Conservation (phyloP, 345 rosid genomes). For the Citrus hindsii region DNA sequence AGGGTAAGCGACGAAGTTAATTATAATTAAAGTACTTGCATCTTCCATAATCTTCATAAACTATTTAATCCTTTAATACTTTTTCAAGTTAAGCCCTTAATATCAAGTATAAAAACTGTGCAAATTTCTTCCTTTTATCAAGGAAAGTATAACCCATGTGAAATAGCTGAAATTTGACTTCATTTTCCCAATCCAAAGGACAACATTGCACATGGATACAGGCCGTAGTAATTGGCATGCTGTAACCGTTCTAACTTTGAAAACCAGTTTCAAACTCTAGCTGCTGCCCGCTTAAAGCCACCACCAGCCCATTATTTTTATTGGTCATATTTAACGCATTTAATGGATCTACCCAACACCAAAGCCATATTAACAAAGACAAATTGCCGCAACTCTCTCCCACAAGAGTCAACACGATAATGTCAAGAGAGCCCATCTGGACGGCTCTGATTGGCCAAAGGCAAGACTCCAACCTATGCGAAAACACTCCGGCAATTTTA, state of each 20-base stretch:
- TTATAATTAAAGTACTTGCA: too few species aligned
- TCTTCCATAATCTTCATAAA: not conserved
- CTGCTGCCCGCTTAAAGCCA: not conserved
- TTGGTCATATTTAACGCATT: not conserved
- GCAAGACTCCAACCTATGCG: not conserved
- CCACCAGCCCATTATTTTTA: not conserved
- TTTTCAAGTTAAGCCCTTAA: not conserved
- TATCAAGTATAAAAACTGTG: not conserved
- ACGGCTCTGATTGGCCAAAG: not conserved
- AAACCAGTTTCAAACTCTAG: not conserved
- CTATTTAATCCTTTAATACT: not conserved
- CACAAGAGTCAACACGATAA: not conserved
- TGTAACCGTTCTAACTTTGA: not conserved
- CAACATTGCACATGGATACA: not conserved
- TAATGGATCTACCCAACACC: not conserved
- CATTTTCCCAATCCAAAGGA: not conserved
- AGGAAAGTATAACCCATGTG: not conserved
- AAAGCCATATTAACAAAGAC: not conserved
- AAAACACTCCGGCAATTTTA: not conserved
- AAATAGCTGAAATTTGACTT: not conserved
- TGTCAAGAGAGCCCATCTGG: not conserved
- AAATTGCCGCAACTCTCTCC: not conserved
- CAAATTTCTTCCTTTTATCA: not conserved
- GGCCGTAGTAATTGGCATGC: not conserved
- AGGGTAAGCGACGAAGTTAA: not conserved